Conservation (phyloP, 164 flowering plant genomes). For the Liriodendron chinense region DNA sequence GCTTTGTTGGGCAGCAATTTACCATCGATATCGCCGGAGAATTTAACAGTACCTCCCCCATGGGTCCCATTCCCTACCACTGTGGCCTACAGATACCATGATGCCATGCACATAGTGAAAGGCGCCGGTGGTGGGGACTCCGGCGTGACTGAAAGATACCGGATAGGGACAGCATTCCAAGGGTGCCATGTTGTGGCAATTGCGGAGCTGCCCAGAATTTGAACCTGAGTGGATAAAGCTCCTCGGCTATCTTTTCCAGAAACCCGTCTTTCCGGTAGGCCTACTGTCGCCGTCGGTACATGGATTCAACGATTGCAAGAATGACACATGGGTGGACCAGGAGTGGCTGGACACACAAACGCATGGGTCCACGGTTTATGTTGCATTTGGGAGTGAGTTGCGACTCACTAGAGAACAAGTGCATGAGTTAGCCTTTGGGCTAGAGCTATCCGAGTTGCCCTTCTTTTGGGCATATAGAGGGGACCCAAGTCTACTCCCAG, state of each 20-base stretch:
- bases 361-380: constrained; percentile 24
- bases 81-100: neutral
- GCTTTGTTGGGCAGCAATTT: neutral
- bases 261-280: neutral
- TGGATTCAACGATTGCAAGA: neutral
- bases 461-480: constrained; percentile 33
- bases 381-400: constrained; percentile 40
- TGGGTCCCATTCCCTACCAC: neutral
- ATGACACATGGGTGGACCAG: neutral
- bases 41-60: neutral
- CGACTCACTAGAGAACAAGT: constrained; percentile 24
- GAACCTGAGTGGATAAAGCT: neutral
- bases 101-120: neutral
- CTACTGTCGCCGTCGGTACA: neutral
- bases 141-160: neutral
- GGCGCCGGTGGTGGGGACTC: neutral
- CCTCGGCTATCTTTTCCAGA: neutral
- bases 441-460: constrained; percentile 26
- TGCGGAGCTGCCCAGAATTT: neutral
- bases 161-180: neutral
- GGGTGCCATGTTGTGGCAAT: constrained; percentile 4
- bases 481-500: constrained; percentile 17
- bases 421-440: constrained; percentile 30
- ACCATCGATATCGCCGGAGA: neutral
- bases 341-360: constrained; percentile 41